A percentile compares a stretch with the other conserved stretches of the same genome.
These are phyloP conservation scores for Blastocystis hominis DNA, from an alignment of 352 stramenopile species.

Conservation along the genomic window DNA sequence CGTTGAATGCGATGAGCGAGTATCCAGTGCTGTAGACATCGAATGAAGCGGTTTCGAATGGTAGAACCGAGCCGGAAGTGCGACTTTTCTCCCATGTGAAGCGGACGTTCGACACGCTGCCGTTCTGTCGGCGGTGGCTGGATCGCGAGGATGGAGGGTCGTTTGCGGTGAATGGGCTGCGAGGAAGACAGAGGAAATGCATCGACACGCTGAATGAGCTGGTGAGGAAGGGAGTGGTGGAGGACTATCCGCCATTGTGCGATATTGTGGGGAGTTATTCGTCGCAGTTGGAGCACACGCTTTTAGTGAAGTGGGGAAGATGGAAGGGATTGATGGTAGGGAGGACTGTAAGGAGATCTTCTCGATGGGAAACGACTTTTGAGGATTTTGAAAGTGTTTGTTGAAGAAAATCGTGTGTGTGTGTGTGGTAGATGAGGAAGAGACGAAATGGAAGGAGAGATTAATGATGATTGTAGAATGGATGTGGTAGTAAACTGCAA, in stretches of 20 bases:
- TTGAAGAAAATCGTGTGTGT: background rate
- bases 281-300: constrained; percentile 98
- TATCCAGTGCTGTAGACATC: background rate
- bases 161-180: constrained; percentile 72
- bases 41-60: constrained; percentile 66
- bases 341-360: constrained; percentile 47
- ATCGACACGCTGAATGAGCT: constrained; percentile 91
- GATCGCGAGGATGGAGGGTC: constrained; percentile 90
- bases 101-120: constrained; percentile 94
- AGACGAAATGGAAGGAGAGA: no score
- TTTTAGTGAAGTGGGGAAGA: constrained; percentile 76
- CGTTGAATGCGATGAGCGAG: background rate
- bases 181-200: constrained; percentile 94
- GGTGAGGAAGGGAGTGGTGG: constrained; percentile 86
- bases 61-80: constrained; percentile 71
- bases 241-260: constrained; percentile 85
- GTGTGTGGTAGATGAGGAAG: no score
- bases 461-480: no score
- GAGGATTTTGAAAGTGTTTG: background rate
- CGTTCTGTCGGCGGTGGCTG: constrained; percentile 93
- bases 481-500: no score
- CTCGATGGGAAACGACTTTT: constrained; percentile 18
- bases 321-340: background rate
- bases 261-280: constrained; percentile 89
- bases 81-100: constrained; percentile 90